Evolutionary conservation across 2,329 filamentous ascomycete genomes (phyloP).

Genomic region (Capronia epimyces): DNA sequence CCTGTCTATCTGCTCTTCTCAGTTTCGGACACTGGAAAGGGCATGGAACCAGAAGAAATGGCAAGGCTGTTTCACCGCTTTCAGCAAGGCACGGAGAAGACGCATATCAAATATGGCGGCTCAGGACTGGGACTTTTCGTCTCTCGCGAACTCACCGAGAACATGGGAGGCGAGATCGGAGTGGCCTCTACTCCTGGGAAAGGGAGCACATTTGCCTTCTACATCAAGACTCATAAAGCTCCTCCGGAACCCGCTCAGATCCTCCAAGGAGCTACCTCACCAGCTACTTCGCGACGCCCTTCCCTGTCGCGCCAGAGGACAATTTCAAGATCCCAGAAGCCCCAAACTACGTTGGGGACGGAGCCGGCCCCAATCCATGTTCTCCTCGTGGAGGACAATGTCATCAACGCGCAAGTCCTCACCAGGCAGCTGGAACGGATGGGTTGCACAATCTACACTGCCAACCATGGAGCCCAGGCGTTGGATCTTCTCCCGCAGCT

Average conservation of each 20-base stretch:
- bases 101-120: constrained; percentile 72
- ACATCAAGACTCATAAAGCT: constrained; percentile 42
- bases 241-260: background rate
- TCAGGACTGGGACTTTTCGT: constrained; percentile 75
- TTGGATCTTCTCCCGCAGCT: constrained; percentile 36
- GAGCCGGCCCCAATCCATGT: constrained; percentile 17
- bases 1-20: constrained; percentile 63
- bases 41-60: constrained; percentile 65
- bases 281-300: background rate
- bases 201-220: constrained; percentile 55
- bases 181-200: constrained; percentile 52
- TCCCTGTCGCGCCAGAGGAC: background rate
- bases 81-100: constrained; percentile 68
- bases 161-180: constrained; percentile 73
- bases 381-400: constrained; percentile 42
- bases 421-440: constrained; percentile 34
- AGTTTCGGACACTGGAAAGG: constrained; percentile 71
- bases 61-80: constrained; percentile 71
- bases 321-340: background rate
- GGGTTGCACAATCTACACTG: constrained; percentile 35
- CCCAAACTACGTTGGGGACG: background rate
- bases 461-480: constrained; percentile 39
- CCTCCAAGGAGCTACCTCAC: background rate
- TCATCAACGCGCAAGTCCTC: constrained; percentile 39
- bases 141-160: constrained; percentile 66